Evolutionary conservation across 192 early-diverging fungal species (phyloP), one percentile per base, ranked within the genome.

Genomic region (Entomortierella lignicola): DNA sequence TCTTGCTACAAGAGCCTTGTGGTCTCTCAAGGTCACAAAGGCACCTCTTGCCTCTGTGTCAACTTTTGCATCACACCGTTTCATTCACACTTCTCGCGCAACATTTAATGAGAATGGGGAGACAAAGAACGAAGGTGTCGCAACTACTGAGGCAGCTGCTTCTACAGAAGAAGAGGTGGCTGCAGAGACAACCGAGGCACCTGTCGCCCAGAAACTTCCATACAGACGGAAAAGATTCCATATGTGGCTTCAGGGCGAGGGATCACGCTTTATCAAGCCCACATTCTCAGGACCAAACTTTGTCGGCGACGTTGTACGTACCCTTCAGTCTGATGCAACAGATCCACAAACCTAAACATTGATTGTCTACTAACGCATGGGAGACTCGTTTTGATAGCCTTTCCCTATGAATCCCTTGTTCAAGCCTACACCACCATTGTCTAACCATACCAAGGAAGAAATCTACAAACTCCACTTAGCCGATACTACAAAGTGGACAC

Each of bases 371-470:
- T 37, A 59, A 20, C 57, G 20, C 39, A 25, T 27, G 2, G 2
- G 12, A 5, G 20, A 47, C 44, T 29, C 25, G 25, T 18, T 52
- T 56, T 74, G 4, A 4, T 81, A 85, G 82, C 97, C 97, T 34
- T 98, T 97, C 84, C 95, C 95, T 8, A 87, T 95, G 85, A 98
- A 98, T 77, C 95, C 93, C 17, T 79, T 85, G 47, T 98, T 96
- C 88, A 89, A 87, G 55, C 92, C 93, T 12, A 73, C 85, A 71
- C 81, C 93, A 30, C 97, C 97, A 6, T 69, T 96, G 20, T 79
- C 89, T 18, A 89, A 97, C 69, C 55, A 62, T 8, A 71, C 85
- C 15, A 91, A 91, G 57, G 88, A 91, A 71, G 83, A 89, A 44
- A 92, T 98, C 43, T 98, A 92, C 83, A 66, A 85, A 27, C 54